Evolutionary conservation across 225 moss, liverwort and hornwort genomes (phyloP).

Genomic region (Anthoceros angustus): DNA sequence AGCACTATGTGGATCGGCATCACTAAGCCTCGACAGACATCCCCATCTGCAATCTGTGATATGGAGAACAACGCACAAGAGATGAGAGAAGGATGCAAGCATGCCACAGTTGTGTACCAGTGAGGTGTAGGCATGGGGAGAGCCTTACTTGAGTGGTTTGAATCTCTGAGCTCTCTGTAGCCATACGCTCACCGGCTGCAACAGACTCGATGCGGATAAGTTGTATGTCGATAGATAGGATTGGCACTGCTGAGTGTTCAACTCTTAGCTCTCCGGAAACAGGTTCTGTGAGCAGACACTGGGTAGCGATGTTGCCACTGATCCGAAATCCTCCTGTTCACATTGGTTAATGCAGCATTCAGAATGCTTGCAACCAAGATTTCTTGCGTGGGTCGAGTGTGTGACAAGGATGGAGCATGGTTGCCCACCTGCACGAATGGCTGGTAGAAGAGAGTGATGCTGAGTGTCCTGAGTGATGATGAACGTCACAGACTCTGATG

Average conservation of each 20-base stretch:
- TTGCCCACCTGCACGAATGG: conserved; percentile 58
- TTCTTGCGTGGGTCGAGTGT: neutral
- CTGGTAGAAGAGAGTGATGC: conserved; percentile 65
- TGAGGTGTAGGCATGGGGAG: no score
- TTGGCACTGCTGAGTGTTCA: conserved; percentile 76
- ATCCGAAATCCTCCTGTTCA: conserved; percentile 80
- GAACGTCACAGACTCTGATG: conserved; percentile 34
- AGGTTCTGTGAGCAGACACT: conserved; percentile 70
- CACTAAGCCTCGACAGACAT: conserved; percentile 64
- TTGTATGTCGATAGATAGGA: conserved; percentile 76
- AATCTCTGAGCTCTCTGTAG: conserved; percentile 88
- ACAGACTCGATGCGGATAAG: conserved; percentile 92
- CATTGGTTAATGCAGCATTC: neutral
- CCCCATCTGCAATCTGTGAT: conserved; percentile 76
- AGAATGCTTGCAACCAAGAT: no score
- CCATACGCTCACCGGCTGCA: conserved; percentile 80
- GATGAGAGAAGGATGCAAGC: neutral
- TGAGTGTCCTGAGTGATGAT: conserved; percentile 96
- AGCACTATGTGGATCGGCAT: conserved; percentile 89
- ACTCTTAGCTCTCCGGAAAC: conserved; percentile 71
- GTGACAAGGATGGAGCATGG: neutral
- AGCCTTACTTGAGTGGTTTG: conserved; percentile 63
- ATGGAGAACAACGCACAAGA: neutral
- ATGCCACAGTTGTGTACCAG: no score
- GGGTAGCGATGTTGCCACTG: conserved; percentile 71